A percentile compares a stretch with the other conserved stretches of the same genome.
Conservation (phyloP, 2,329 filamentous ascomycete species). For the Ophiostoma ulmi region DNA sequence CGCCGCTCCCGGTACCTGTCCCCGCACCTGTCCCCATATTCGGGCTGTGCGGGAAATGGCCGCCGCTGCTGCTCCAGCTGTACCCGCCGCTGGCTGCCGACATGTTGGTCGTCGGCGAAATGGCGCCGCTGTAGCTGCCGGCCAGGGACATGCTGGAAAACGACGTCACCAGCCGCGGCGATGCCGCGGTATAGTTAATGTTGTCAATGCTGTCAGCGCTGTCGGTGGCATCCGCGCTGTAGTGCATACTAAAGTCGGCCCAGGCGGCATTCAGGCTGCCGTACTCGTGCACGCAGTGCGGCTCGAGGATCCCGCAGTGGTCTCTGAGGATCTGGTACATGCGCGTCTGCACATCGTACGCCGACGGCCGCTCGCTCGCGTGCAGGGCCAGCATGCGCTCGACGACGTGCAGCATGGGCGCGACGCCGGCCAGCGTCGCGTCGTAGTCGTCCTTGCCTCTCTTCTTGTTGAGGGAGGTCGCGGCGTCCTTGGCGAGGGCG, state of each 20-base stretch:
- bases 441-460: slow-evolving; percentile 35
- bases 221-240: not conserved
- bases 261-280: slow-evolving; percentile 26
- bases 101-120: slow-evolving; percentile 13
- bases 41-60: not conserved
- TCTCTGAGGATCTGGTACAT: slow-evolving; percentile 51
- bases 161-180: not conserved
- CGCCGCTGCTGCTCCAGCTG: slow-evolving; percentile 20
- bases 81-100: slow-evolving; percentile 12
- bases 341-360: slow-evolving; percentile 47
- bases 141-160: not conserved
- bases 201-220: not conserved
- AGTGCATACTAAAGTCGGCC: slow-evolving; percentile 4
- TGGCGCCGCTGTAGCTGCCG: not conserved
- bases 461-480: slow-evolving; percentile 23
- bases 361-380: slow-evolving; percentile 50
- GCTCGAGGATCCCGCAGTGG: slow-evolving; percentile 44
- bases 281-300: slow-evolving; percentile 52
- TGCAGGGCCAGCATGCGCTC: slow-evolving; percentile 50
- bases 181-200: not conserved
- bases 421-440: slow-evolving; percentile 46
- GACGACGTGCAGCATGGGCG: slow-evolving; percentile 49
- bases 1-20: not conserved
- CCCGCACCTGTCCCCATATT: not conserved
- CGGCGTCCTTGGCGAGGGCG: slow-evolving; percentile 54